Conservation (phyloP, 176 grass and related monocot genomes). For the Avena eriantha region DNA sequence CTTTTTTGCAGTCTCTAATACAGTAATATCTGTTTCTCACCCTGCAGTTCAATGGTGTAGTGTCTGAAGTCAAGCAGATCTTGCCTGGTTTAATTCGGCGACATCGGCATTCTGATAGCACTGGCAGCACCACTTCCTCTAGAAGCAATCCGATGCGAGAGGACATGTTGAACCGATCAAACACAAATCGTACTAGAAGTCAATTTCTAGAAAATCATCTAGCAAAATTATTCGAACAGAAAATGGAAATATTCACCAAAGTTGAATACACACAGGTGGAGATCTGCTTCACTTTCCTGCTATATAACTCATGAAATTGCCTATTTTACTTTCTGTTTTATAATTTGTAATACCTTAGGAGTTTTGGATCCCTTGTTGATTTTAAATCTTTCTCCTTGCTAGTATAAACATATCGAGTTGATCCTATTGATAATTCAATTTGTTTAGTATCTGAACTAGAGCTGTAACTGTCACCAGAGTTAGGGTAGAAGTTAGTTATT, state of each 20-base stretch:
- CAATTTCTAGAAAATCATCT: constrained; percentile 99
- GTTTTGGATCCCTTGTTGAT: constrained; percentile 36
- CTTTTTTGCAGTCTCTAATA: constrained; percentile 1
- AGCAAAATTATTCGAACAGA: constrained; percentile 97
- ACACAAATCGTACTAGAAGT: constrained; percentile 79
- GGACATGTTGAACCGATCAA: constrained; percentile 77
- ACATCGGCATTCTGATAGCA: constrained; percentile 92
- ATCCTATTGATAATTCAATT: constrained; percentile 21
- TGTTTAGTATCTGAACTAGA: constrained; percentile 26
- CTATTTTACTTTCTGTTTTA: constrained; percentile 25
- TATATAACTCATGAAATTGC: constrained; percentile 20
- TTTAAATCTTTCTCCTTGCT: background rate
- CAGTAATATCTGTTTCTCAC: constrained; percentile 27
- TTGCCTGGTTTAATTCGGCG: constrained; percentile 84
- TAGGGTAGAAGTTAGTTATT: constrained; percentile 25
- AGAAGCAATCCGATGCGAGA: constrained; percentile 90
- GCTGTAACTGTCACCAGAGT: background rate
- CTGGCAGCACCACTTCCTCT: constrained; percentile 87
- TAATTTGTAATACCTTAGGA: constrained; percentile 11
- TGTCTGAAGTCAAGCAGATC: constrained; percentile 85
- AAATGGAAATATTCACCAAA: constrained; percentile 99
- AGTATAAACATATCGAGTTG: constrained; percentile 33
- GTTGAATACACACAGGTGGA: constrained; percentile 95
- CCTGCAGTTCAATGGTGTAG: constrained; percentile 80
- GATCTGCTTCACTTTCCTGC: constrained; percentile 23